Percentiles rank a stretch among this genome's conserved stretches.
phyloP scores from a whole-genome alignment of 2,329 filamentous ascomycete species.

The Aspergillus transmontanensis region DNA sequence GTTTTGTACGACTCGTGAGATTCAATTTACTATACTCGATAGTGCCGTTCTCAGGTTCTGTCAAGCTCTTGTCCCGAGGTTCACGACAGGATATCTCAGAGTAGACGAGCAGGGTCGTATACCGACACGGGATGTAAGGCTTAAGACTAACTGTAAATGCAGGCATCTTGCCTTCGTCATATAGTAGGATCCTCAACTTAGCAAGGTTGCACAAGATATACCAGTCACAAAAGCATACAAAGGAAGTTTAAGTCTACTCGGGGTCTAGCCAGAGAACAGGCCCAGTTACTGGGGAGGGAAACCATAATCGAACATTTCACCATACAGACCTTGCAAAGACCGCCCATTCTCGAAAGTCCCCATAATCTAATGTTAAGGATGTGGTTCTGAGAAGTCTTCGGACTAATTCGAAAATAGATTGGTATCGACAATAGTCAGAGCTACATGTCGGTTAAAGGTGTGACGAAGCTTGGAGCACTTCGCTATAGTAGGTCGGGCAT shows the following conservation, averaged over 20 bases:
- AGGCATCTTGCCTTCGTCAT: background rate
- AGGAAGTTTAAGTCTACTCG: background rate
- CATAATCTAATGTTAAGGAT: background rate
- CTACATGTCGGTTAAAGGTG: too few relatives aligned
- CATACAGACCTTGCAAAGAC: background rate
- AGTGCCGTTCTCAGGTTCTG: background rate
- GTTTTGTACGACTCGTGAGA: background rate
- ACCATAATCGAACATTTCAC: fast-evolving
- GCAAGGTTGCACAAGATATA: background rate
- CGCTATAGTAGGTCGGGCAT: too few relatives aligned
- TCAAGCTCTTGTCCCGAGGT: background rate
- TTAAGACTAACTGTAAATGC: too few relatives aligned
- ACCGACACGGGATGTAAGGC: background rate
- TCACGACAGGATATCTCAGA: background rate
- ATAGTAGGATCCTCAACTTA: background rate
- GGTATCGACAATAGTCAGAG: too few relatives aligned
- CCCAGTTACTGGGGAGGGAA: background rate
- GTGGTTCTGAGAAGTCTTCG: fast-evolving
- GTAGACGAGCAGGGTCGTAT: background rate
- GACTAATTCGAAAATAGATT: too few relatives aligned
- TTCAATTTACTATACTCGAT: too few relatives aligned
- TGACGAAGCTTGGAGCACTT: too few relatives aligned
- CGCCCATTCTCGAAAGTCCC: background rate
- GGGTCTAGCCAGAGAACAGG: background rate
- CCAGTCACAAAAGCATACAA: background rate